Conservation (phyloP, 176 grass and related monocot genomes). For the Cenchrus purpureus region DNA sequence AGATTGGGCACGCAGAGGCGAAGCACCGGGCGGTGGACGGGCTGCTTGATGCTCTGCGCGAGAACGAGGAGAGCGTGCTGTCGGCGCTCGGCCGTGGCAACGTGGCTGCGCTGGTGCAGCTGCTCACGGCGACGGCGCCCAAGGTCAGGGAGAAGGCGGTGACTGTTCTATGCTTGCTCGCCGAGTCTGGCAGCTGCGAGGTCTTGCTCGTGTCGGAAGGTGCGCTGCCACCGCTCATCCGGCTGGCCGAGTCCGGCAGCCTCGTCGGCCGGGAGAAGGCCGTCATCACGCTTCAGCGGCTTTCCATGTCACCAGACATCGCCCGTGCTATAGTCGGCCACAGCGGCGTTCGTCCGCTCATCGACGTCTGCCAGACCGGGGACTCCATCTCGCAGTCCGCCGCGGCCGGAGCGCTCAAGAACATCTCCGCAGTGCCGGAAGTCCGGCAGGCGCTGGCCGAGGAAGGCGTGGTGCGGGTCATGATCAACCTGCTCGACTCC, state of each 20-base stretch:
- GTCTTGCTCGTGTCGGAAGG: conserved; percentile 78
- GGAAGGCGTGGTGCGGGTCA: conserved; percentile 85
- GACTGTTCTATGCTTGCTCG: conserved; percentile 70
- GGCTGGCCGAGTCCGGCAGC: conserved; percentile 77
- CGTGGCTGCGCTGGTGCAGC: conserved; percentile 76
- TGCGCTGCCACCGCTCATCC: conserved; percentile 74
- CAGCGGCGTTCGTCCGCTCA: conserved; percentile 78
- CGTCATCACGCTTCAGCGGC: conserved; percentile 77
- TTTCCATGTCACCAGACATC: conserved; percentile 81
- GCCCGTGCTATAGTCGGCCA: conserved; percentile 75
- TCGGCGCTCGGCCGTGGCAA: conserved; percentile 79
- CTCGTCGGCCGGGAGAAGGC: conserved; percentile 90
- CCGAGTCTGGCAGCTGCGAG: conserved; percentile 80
- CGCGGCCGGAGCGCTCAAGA: conserved; percentile 76
- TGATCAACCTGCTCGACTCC: conserved; percentile 79
- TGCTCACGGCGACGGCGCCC: conserved; percentile 73
- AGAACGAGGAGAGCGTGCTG: conserved; percentile 89
- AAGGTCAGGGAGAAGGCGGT: conserved; percentile 88
- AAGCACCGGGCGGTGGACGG: conserved; percentile 83
- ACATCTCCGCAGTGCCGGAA: conserved; percentile 79
- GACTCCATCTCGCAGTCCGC: conserved; percentile 86
- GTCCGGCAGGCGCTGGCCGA: conserved; percentile 76
- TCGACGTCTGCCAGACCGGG: conserved; percentile 82
- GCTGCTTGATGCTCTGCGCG: conserved; percentile 71
- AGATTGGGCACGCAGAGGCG: conserved; percentile 90